These are phyloP conservation scores for Ascochyta pisi DNA, from an alignment of 2,329 filamentous ascomycete genomes.

Conservation along the genomic window DNA sequence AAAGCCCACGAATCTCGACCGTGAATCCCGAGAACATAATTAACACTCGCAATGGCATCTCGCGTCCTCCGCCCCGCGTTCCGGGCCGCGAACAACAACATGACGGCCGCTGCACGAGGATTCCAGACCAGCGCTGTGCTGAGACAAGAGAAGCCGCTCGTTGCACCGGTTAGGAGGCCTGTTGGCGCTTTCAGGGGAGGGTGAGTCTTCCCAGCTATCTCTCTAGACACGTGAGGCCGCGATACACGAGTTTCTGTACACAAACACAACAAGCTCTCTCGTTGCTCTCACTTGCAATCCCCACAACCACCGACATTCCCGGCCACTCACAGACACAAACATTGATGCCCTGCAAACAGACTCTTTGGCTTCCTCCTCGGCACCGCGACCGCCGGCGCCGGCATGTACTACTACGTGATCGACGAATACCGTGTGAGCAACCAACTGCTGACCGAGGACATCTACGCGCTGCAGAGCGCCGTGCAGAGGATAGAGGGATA, in stretches of 20 bases:
- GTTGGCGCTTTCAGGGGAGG: constrained; percentile 75
- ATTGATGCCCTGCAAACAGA: constrained; percentile 54
- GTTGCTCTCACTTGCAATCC: too few relatives aligned
- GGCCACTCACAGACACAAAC: too few relatives aligned
- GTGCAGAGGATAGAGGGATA: constrained; percentile 87
- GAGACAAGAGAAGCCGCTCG: constrained; percentile 45
- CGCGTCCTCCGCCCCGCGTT: constrained; percentile 51
- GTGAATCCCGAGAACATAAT: neutral
- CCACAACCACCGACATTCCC: neutral
- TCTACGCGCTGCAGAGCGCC: constrained; percentile 88
- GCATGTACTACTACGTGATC: constrained; percentile 90
- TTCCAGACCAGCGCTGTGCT: constrained; percentile 51
- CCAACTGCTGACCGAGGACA: constrained; percentile 91
- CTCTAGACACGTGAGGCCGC: neutral
- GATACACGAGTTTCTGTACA: neutral
- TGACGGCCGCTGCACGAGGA: constrained; percentile 26
- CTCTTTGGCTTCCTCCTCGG: constrained; percentile 92
- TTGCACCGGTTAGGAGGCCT: constrained; percentile 65
- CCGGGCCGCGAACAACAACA: constrained; percentile 39
- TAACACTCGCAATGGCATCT: constrained; percentile 51
- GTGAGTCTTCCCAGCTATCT: constrained; percentile 55
- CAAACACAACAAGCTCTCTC: neutral
- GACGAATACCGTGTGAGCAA: constrained; percentile 94
- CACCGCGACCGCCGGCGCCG: constrained; percentile 76
- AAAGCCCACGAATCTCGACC: neutral